These are phyloP conservation scores for Fusarium tjaetaba DNA, from an alignment of 2,329 filamentous ascomycete species.

Conservation along the genomic window DNA sequence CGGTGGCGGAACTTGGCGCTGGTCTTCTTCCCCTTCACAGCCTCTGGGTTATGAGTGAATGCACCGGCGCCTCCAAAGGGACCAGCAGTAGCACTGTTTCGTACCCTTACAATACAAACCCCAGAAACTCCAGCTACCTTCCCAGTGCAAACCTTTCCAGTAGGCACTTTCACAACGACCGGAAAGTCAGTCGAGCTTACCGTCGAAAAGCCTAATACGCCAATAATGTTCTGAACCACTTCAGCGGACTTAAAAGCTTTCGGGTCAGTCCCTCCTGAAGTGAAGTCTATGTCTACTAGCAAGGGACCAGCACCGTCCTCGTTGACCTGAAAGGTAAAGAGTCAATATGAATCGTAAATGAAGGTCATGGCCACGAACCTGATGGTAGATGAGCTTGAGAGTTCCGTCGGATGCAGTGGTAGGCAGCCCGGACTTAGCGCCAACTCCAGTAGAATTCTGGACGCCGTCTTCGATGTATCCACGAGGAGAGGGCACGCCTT, in stretches of 20 bases:
- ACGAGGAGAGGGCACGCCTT: conserved; percentile 7
- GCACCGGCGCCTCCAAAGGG: conserved; percentile 8
- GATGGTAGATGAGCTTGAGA: conserved; percentile 10
- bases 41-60: not conserved
- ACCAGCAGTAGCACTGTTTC: conserved; percentile 9
- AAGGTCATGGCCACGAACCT: not conserved
- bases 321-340: not conserved
- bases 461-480: conserved; percentile 1
- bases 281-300: not conserved
- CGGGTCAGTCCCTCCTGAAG: conserved; percentile 1
- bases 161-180: not conserved
- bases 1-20: conserved; percentile 8
- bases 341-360: not conserved
- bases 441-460: not conserved
- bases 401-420: conserved; percentile 2
- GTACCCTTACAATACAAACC: conserved; percentile 2
- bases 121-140: conserved; percentile 2
- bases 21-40: not conserved
- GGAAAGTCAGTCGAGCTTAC: conserved; percentile 9
- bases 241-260: not conserved
- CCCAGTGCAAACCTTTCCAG: not conserved
- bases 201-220: conserved; percentile 1
- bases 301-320: conserved; percentile 6
- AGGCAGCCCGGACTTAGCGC: not conserved
- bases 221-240: conserved; percentile 4